Conservation (phyloP, 2,329 filamentous ascomycete species). For the Pyricularia pennisetigena region DNA sequence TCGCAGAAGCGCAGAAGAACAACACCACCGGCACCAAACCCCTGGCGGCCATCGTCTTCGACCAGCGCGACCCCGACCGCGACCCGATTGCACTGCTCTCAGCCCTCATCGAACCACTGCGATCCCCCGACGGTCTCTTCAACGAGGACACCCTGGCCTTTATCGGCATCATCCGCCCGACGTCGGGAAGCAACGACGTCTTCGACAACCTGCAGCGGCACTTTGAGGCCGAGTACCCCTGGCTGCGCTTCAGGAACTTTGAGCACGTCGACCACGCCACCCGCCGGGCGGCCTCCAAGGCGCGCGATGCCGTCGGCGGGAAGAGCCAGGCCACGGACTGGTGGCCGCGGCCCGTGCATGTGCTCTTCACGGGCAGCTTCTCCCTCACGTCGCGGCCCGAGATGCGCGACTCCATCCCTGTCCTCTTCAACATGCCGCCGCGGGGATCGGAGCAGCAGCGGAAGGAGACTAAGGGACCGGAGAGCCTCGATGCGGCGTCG, state of each 20-base stretch:
- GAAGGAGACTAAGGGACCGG: too few relatives aligned
- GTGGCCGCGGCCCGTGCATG: slow-evolving; percentile 8
- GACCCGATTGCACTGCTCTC: slow-evolving; percentile 44
- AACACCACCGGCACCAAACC: not conserved
- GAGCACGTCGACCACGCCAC: not conserved
- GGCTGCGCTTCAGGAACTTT: not conserved
- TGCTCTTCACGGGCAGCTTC: slow-evolving; percentile 37
- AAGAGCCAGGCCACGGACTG: not conserved
- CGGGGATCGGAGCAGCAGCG: too few relatives aligned
- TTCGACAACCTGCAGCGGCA: not conserved
- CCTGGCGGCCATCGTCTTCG: slow-evolving; percentile 64
- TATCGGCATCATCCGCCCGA: slow-evolving; percentile 9
- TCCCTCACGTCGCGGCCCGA: not conserved
- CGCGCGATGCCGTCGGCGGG: not conserved
- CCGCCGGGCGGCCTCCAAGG: not conserved
- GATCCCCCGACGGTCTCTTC: slow-evolving; percentile 17
- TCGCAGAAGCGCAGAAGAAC: slow-evolving; percentile 11
- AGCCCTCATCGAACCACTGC: slow-evolving; percentile 26
- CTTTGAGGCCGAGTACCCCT: not conserved
- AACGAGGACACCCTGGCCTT: slow-evolving; percentile 5
- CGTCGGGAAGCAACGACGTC: not conserved
- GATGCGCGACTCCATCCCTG: not conserved
- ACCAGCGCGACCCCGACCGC: slow-evolving; percentile 61
- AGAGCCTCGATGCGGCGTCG: not conserved
- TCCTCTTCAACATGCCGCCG: not conserved